Evolutionary conservation across 148 eudicot species (phyloP), one percentile per base, ranked within the genome.

Genomic region (Pouteria glomerata): DNA sequence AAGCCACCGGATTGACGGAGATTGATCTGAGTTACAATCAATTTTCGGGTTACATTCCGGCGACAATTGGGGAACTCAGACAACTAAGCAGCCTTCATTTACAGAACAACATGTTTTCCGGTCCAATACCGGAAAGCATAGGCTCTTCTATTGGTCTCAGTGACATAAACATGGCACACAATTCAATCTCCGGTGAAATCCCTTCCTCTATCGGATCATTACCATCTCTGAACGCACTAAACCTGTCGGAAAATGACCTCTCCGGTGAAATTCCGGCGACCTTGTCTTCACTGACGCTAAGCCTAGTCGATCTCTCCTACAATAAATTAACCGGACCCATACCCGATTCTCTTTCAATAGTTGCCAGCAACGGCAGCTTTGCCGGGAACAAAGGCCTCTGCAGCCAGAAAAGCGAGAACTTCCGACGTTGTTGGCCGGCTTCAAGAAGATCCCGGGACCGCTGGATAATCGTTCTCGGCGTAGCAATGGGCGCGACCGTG

Each of bases 301-400:
- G 87, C 71, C 81, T 86, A 11, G 82, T 92, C 26, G 96, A 92
- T 79, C 80, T 92, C 31, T 92, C 98, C 0, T 26, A 82, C 72
- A 92, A 92, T 45, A 47, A 71, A 57, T 77, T 92, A 29, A 66
- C 78, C n/a, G 96, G 97, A 14, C 77, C 84, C 0, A 78, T 92
- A 26, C 97, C 96, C 30, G 76, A 63, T 4, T 83, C 90, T 10
- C 83, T 92, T 7, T 70, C 82, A 0, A 73, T 78, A 12, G 87
- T 69, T 27, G 92, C 88, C 14, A 82, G 81, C 42, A 86, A 81
- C 31, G 81, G 79, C 18, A 88, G 96, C 75, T 88, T 92, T 8
- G 30, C 74, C 0, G 96, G 96, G 21, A 92, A 92, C 73, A 56
- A 23, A 1, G 87, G 84, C 15, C 85, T 90, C 7, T 92, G 98